Base-by-base conservation (phyloP, 2,329 filamentous ascomycete species). In the Ramularia endophylla region DNA sequence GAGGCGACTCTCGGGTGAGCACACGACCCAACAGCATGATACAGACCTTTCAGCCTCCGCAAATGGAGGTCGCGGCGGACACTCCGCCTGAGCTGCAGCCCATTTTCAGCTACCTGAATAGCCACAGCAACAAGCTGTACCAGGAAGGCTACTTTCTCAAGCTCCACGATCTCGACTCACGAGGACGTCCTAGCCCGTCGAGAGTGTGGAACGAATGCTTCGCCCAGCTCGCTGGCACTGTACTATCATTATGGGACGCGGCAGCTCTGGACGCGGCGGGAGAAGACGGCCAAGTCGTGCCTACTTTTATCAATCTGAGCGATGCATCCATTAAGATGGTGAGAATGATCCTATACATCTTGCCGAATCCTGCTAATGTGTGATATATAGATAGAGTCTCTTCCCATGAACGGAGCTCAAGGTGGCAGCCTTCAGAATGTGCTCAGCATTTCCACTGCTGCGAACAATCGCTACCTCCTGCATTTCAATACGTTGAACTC, bases 271-370 rank as follows among this genome's bases (percentile, higher is more conserved):
- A 98, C 67, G 81, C 80, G 28, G 89, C 87, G 9, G 87, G 86
- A 27, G 83, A 87, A 54, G 80, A 92, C 56, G 85, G 82, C 51
- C 86, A 94, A 59, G 85, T 94, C 35, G 71, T 90, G 30, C 87
- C 88, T 22, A 92, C 86, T 37, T 98, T 95, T 62, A 89, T 98
- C 64, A 98, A 98, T 60, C 69, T 98, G 45, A 94, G 92, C 5
- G 92, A 98, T 73, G 92, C 92, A 15, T 95, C 92, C 0, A 88
- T 98, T 55, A 95, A 94, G 66, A 95, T 97, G 88, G 92, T 95
- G 37, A 27, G 47, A 33, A 16, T 30, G 17, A 34, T 32, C 1
- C 18, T n/a, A 16, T 12, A 19, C 20, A 34, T n/a, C 12, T 20
- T 36, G n/a, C 27, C 20, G 13, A 16, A 20, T 9, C 27, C 20